phyloP scores from a whole-genome alignment of 768 basidiomycete genomes.

The Boletus vinaceobasis region DNA sequence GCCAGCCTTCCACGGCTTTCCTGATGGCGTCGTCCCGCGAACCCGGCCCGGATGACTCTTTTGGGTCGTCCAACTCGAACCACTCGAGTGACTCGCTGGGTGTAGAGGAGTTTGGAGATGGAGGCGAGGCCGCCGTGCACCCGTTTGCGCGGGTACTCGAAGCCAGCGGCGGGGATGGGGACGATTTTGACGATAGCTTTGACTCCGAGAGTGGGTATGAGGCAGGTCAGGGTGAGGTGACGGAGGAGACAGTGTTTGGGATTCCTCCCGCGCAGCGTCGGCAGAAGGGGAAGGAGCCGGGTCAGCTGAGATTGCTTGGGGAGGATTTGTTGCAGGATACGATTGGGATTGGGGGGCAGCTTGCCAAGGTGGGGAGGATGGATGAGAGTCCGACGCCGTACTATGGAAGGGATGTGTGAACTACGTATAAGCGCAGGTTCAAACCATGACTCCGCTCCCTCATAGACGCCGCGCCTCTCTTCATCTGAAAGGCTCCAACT shows the following conservation, averaged over 20 bases:
- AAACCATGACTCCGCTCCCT: not conserved
- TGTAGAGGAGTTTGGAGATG: conserved; percentile 39
- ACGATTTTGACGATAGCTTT: conserved; percentile 50
- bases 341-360: conserved; percentile 53
- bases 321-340: conserved; percentile 63
- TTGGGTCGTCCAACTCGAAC: conserved; percentile 52
- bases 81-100: conserved; percentile 56
- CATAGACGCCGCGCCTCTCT: no score
- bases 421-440: not conserved
- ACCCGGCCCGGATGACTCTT: conserved; percentile 32
- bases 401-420: conserved; percentile 16
- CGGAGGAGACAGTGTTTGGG: conserved; percentile 73
- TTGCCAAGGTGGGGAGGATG: conserved; percentile 45
- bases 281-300: conserved; percentile 23
- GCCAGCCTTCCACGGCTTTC: conserved; percentile 69
- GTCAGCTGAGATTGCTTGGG: conserved; percentile 55
- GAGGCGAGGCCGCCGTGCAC: conserved; percentile 45
- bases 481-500: no score
- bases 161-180: conserved; percentile 33
- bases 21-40: conserved; percentile 52
- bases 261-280: conserved; percentile 51
- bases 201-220: conserved; percentile 43
- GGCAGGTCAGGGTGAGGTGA: conserved; percentile 17
- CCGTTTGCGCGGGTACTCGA: conserved; percentile 51
- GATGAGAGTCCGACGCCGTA: conserved; percentile 67